phyloP scores from a whole-genome alignment of 2,329 filamentous ascomycete species.

The Pseudocercospora fuligena region DNA sequence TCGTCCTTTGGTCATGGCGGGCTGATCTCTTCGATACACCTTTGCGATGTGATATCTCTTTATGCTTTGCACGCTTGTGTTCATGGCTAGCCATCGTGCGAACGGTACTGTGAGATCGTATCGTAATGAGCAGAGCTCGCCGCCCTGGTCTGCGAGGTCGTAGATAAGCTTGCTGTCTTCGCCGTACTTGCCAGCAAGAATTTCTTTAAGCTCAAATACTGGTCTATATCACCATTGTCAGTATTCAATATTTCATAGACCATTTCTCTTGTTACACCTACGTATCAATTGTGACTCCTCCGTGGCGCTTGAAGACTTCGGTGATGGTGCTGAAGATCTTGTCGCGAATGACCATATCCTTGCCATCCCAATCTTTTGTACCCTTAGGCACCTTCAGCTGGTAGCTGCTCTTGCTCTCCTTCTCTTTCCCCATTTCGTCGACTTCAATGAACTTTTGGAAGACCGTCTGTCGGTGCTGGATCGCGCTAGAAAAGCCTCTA shows the following conservation, averaged over 20 bases:
- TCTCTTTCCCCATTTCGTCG: slow-evolving; percentile 54
- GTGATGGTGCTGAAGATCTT: slow-evolving; percentile 78
- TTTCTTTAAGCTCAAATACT: slow-evolving; percentile 86
- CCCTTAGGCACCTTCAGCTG: slow-evolving; percentile 89
- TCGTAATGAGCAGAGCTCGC: slow-evolving; percentile 80
- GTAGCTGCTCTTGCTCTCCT: slow-evolving; percentile 49
- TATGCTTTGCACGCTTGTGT: slow-evolving; percentile 77
- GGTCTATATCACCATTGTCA: slow-evolving; percentile 46
- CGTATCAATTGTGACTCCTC: slow-evolving; percentile 78
- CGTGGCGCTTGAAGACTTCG: slow-evolving; percentile 82
- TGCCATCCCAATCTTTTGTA: slow-evolving; percentile 82
- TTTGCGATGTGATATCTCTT: slow-evolving; percentile 96
- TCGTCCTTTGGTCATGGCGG: slow-evolving; percentile 85
- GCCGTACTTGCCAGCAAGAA: slow-evolving; percentile 86
- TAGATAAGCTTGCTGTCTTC: slow-evolving; percentile 94
- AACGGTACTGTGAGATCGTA: slow-evolving; percentile 91
- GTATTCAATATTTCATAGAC: not conserved
- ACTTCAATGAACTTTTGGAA: slow-evolving; percentile 22
- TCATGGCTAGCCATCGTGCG: slow-evolving; percentile 92
- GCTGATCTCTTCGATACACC: slow-evolving; percentile 81
- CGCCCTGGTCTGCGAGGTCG: slow-evolving; percentile 84
- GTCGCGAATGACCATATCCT: slow-evolving; percentile 79
- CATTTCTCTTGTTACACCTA: slow-evolving; percentile 43
- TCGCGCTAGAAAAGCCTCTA: not conserved
- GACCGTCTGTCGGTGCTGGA: not conserved